Evolutionary conservation across 1,139 yeast genomes (phyloP), one percentile per base, ranked within the genome.

Genomic region (Pichia sorboxylosa): DNA sequence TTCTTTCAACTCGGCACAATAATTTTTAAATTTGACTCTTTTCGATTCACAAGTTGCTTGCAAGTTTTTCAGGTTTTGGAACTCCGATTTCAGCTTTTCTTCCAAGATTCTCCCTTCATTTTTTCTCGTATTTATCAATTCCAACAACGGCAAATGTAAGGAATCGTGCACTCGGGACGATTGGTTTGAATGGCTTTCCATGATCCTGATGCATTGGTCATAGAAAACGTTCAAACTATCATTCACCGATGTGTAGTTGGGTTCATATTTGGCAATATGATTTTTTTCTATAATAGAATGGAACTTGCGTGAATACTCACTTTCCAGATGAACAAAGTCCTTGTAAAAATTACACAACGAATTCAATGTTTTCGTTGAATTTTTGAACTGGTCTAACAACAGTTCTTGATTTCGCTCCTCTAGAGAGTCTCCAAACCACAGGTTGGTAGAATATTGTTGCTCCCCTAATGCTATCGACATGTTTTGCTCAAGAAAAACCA

Each of bases 281-380:
- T 61, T 49, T 31, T 63, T 65, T 34, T 59, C 55, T 24, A 81
- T 61, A 17, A 84, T 57, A 18, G 61, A 56, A 26, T 58, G 63
- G 41, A 79, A 52, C 40, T 63, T 64, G 39, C 69, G 66, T 29
- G 74, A 59, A 48, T 81, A 81, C 15, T 84, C 94, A 40, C 73
- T 79, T 47, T 84, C 95, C 26, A 84, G 66, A 7, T 66, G 59
- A 3, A 69, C 59, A 29, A 77, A 52, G 36, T 69, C 73, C 30
- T 58, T 57, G 46, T 67, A 71, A 45, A 62, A 71, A 8, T 57
- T 58, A 10, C 62, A 48, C 22, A 71, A 51, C 27, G 64, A 66
- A 24, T 63, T 62, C 29, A 69, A 47, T 6, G 69, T 67, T 29
- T 46, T 44, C 21, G 41, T 39, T 2, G 52, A 64, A 34, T 67